Percentiles rank a stretch among this genome's conserved stretches.
Evolutionary conservation across 768 basidiomycete species (phyloP).

Genomic region (Mycena chlorophos): DNA sequence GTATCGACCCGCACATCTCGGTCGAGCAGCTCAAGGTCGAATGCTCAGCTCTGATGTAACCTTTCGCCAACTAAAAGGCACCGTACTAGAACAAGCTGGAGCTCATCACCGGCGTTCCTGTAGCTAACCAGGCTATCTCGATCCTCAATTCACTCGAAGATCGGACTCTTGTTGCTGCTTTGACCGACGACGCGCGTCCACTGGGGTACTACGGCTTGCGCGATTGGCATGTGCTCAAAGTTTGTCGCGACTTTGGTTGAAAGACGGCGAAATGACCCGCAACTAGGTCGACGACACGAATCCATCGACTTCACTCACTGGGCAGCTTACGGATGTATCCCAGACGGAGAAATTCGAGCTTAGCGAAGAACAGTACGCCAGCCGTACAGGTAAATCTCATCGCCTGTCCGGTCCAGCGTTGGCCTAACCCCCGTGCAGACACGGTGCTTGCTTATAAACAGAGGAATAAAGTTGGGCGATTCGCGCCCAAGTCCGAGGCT

Average conservation of each 20-base stretch:
- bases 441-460: slow-evolving; percentile 90
- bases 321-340: slow-evolving; percentile 81
- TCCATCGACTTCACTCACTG: slow-evolving; percentile 73
- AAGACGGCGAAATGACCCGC: slow-evolving; percentile 5
- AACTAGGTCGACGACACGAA: slow-evolving; percentile 71
- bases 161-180: slow-evolving; percentile 45
- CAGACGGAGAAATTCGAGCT: slow-evolving; percentile 94
- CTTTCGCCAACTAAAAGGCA: slow-evolving; percentile 18
- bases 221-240: slow-evolving; percentile 82
- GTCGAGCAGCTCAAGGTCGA: slow-evolving; percentile 73
- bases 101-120: slow-evolving; percentile 87
- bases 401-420: background rate
- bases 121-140: slow-evolving; percentile 65
- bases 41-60: too few species aligned
- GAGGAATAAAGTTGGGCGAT: slow-evolving; percentile 83
- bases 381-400: slow-evolving; percentile 60
- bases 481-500: slow-evolving; percentile 55
- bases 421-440: slow-evolving; percentile 47
- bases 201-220: slow-evolving; percentile 74
- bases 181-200: slow-evolving; percentile 66
- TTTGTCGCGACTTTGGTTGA: slow-evolving; percentile 33
- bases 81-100: slow-evolving; percentile 78
- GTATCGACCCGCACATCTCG: slow-evolving; percentile 73
- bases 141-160: slow-evolving; percentile 62
- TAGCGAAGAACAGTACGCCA: slow-evolving; percentile 76